Evolutionary conservation across 2,329 filamentous ascomycete genomes (phyloP).

Genomic region (Curvularia lunata): DNA sequence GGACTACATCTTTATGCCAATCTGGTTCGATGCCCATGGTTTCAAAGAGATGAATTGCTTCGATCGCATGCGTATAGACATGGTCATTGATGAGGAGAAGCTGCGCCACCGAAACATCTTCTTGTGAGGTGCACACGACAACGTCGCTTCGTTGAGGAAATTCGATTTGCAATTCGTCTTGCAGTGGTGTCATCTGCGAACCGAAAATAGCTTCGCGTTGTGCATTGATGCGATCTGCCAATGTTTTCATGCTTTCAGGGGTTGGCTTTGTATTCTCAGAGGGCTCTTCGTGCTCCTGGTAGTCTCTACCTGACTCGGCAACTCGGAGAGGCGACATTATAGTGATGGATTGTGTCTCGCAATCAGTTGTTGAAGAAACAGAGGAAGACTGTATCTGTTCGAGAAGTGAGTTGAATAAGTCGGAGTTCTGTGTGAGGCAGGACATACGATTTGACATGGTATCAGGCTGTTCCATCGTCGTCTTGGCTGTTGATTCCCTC

Average conservation of each 20-base stretch:
- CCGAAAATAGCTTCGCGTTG: conserved; percentile 22
- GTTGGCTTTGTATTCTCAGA: not conserved
- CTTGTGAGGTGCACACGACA: conserved; percentile 13
- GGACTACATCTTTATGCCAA: conserved; percentile 12
- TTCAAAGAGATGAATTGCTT: conserved; percentile 12
- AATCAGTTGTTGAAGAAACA: not conserved
- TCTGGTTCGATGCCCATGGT: conserved; percentile 10
- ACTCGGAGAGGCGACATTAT: not conserved
- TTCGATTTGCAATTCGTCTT: conserved; percentile 6
- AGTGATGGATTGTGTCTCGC: not conserved
- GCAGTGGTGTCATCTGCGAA: conserved; percentile 4
- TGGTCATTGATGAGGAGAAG: conserved; percentile 23
- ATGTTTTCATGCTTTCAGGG: conserved; percentile 9
- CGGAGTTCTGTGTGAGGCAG: not conserved
- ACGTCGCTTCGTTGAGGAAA: conserved; percentile 12
- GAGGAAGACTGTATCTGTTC: conserved; percentile 5
- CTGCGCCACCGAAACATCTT: conserved; percentile 17
- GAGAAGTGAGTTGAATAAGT: conserved; percentile 11
- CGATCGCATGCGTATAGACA: conserved; percentile 18
- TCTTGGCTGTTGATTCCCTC: not conserved
- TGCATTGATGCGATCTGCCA: conserved; percentile 18
- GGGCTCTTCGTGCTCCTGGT: conserved; percentile 4
- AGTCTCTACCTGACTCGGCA: not conserved
- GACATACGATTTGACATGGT: conserved; percentile 1
- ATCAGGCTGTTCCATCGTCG: not conserved